Conservation (phyloP, 768 basidiomycete species). For the Podaxis rugospora region DNA sequence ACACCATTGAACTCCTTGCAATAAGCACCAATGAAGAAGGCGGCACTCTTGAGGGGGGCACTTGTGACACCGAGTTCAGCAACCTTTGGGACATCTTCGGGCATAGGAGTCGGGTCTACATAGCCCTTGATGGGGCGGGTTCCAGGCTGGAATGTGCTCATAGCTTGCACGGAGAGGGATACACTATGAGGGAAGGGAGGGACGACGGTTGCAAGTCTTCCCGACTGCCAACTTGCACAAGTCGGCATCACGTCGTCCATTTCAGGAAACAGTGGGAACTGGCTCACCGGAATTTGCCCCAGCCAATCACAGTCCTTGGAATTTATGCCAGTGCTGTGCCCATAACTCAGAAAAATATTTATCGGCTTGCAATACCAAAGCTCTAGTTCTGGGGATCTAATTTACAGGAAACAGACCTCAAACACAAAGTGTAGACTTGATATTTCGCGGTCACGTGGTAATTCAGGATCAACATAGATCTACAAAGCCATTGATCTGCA, state of each 20-base stretch:
- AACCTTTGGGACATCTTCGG: slow-evolving; percentile 66
- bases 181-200: slow-evolving; percentile 2
- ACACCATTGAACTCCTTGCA: slow-evolving; percentile 96
- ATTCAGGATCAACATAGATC: background rate
- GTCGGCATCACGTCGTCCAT: slow-evolving; percentile 11
- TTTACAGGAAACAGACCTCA: too few species aligned
- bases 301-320: slow-evolving; percentile 8
- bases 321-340: background rate
- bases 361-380: background rate
- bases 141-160: slow-evolving; percentile 51
- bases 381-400: background rate
- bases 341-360: background rate
- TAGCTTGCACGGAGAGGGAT: slow-evolving; percentile 25
- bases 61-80: slow-evolving; percentile 87
- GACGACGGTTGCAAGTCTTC: background rate
- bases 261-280: slow-evolving; percentile 11
- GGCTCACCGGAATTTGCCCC: background rate
- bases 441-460: slow-evolving; percentile 1
- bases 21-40: slow-evolving; percentile 94
- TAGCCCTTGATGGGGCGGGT: slow-evolving; percentile 45
- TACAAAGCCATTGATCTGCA: background rate
- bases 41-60: slow-evolving; percentile 91
- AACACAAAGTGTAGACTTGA: background rate
- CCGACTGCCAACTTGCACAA: slow-evolving; percentile 4
- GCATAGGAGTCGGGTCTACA: slow-evolving; percentile 63